Evolutionary conservation across 768 basidiomycete species (phyloP), one percentile per base, ranked within the genome.

Genomic region (Collybia nuda): DNA sequence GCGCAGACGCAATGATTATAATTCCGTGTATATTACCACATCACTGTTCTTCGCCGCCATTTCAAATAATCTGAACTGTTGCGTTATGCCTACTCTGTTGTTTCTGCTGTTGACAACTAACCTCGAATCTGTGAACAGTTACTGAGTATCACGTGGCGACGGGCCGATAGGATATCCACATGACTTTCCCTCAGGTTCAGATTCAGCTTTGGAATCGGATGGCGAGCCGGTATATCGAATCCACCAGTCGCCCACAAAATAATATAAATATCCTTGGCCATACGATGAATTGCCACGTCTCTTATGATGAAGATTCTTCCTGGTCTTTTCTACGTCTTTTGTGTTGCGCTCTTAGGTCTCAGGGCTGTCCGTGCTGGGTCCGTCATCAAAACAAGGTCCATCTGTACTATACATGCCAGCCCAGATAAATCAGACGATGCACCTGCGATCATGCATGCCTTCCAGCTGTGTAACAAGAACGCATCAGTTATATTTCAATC

Each of bases 1-100:
- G 78, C 90, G 24, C 92, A 96, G 73, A 88, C 83, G n/a, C 88
- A 93, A 77, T 95, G 76, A 71, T 32, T 22, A 18, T 47, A 37
- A 35, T 23, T 19, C 44, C 49, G 47, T 58, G 47, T 56, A 54
- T 54, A 23, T 44, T 52, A 50, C 41, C 32, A 12, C 28, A 26
- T 38, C n/a, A 35, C 26, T 52, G 28, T 8, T 46, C 44, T 19
- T 18, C 43, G 28, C 32, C 2, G 22, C 3, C 40, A 19, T 15
- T 40, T 40, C 40, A 2, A 6, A 18, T 26, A 23, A 41, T 35
- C 15, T 42, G 38, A 21, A 29, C 28, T 32, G 17, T 42, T 40
- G 32, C 32, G 32, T 32, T 32, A n/a, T n/a, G n/a, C n/a, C n/a
- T n/a, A 7, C 19, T 47, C 19, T 35, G 8, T 19, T 9, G 12